Evolutionary conservation across 2,329 filamentous ascomycete genomes (phyloP), one percentile per base, ranked within the genome.

Genomic region (Seiridium unicorne): DNA sequence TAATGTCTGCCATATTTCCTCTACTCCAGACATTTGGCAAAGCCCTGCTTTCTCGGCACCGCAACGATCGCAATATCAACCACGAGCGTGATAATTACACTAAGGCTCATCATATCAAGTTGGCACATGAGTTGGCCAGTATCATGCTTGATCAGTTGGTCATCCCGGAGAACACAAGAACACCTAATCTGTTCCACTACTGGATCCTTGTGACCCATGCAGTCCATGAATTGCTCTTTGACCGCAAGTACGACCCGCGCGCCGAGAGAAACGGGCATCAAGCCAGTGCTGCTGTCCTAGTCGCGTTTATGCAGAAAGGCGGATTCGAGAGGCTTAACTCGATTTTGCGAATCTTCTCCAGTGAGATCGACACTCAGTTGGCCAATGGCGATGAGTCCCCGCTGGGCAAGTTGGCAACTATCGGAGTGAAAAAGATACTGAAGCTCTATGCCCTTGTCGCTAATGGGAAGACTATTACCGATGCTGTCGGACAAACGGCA

Each of bases 11-110:
- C 3, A 89, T 93, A n/a, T 90, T 92, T 18, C 89, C 90, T 0
- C 90, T 98, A 66, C 90, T 97, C 70, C 92, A 96, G 69, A 89
- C 88, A 1, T 79, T 98, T 48, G 94, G 94, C 10, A 95, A 92
- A 73, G 86, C 90, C 13, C 79, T 98, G 31, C 81, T 96, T 3
- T 86, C 87, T 48, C 90, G 92, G 61, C 13, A 7, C 35, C 87
- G 93, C 9, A 55, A 46, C 6, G 60, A 62, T 5, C 60, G 56
- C 35, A 55, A 13, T 55, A 87, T 63, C 51, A 55, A 11, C 10
- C 31, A 8, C 34, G 51, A 55, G 11, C 82, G 86, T 35, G 93
- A 97, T 66, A 68, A 78, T 2, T 89, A 81, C 64, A 69, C 80
- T 59, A 75, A 84, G 63, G 76, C 79, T 57, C 79, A 82, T 59